Evolutionary conservation across 1,284 basidiomycete species (phyloP), one percentile per base, ranked within the genome.

Genomic region (Cryptococcus deneoformans): DNA sequence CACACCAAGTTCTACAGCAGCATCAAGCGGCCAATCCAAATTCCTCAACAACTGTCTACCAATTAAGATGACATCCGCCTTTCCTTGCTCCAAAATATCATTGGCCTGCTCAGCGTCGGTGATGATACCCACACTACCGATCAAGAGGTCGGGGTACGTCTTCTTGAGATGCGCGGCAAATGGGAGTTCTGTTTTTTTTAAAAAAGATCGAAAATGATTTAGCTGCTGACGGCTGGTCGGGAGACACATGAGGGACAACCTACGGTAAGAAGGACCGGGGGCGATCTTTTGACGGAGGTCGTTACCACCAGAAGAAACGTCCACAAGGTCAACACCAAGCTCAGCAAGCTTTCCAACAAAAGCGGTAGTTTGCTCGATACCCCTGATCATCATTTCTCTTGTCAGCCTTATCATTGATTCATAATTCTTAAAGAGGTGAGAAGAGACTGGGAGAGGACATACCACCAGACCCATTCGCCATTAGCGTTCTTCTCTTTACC

Each of bases 111-210:
- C 63, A 2, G 86, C 81, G 10, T 84, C 80, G 0, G 84, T 87
- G 68, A 92, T 88, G 50, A 87, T 72, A 2, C 90, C 90, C n/a
- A 92, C 89, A 1, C 86, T 72, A 12, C 85, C 84, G 54, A 89
- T 75, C 5, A 79, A 67, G 16, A 89, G 65, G 42, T 81, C 73
- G 0, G 84, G 83, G 58, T 86, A 77, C 5, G 83, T 80, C 59
- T 83, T 81, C 79, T 89, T 89, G 67, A 91, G 72, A 40, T 81
- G 82, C 62, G 83, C 84, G 0, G 89, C 85, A 67, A 89, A 88
- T 2, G 83, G 85, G 2, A 88, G 84, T 83, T 89, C 71, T 70
- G 61, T 9, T 20, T 1, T 34, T 24, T 7, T n/a, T 24, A 11
- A 20, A 24, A 5, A 3, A n/a, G 35, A 39, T 6, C 7, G 9